Conservation (phyloP, 495 filamentous ascomycete genomes). For the Hyaloscypha bicolor region DNA sequence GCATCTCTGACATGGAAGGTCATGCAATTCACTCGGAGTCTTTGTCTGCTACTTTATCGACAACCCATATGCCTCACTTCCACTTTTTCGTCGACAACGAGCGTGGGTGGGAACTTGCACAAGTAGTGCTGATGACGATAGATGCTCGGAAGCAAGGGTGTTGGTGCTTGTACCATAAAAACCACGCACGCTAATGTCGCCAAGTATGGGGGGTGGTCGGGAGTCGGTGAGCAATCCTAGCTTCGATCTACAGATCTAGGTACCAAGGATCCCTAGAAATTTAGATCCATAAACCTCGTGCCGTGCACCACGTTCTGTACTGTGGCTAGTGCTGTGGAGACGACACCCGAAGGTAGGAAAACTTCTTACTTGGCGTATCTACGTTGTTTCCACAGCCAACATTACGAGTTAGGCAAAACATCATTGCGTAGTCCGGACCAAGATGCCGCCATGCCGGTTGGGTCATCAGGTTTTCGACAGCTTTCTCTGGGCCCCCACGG, state of each 20-base stretch:
- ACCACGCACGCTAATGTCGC: constrained; percentile 11
- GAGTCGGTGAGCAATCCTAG: constrained; percentile 10
- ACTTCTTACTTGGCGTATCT: not conserved
- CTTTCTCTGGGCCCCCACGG: too few species aligned
- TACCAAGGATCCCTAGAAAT: not conserved
- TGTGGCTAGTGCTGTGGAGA: constrained; percentile 1
- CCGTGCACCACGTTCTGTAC: not conserved
- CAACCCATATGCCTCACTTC: not conserved
- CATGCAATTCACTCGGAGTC: too few species aligned
- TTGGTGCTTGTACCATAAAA: not conserved
- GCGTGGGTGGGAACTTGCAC: not conserved
- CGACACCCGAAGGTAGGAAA: not conserved
- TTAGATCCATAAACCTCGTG: not conserved
- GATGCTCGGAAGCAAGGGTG: constrained; percentile 8
- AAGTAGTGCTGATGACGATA: not conserved
- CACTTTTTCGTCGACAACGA: not conserved
- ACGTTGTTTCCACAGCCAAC: too few species aligned
- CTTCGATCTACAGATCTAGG: constrained; percentile 9
- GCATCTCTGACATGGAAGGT: too few species aligned
- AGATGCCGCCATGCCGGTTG: too few species aligned
- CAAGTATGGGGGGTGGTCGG: constrained; percentile 11
- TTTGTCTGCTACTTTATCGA: not conserved
- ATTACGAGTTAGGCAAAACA: too few species aligned
- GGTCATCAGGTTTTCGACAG: too few species aligned
- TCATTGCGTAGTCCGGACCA: too few species aligned